These are phyloP conservation scores for Penicillium sclerotigenum DNA, from an alignment of 2,329 filamentous ascomycete genomes.

Conservation along the genomic window DNA sequence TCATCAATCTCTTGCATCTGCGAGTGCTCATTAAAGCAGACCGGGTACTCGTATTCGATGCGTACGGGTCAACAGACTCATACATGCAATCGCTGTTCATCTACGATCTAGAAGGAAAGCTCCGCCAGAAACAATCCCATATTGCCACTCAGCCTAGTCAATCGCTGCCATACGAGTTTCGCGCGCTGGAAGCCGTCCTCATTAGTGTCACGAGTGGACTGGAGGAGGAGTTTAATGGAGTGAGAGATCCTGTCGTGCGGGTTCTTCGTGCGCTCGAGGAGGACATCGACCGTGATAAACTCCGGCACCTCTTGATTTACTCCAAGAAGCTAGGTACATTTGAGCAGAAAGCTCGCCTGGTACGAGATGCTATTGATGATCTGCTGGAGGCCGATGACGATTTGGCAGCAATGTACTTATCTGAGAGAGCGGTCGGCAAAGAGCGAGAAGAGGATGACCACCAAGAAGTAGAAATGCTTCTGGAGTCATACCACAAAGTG, in stretches of 20 bases:
- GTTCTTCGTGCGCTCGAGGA: conserved; percentile 90
- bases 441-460: conserved; percentile 78
- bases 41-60: conserved; percentile 90
- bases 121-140: conserved; percentile 70
- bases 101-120: conserved; percentile 91
- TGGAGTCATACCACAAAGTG: conserved; percentile 97
- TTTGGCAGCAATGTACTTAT: conserved; percentile 89
- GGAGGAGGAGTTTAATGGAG: conserved; percentile 90
- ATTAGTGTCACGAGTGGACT: conserved; percentile 89
- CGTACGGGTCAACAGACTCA: conserved; percentile 89
- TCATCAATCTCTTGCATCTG: conserved; percentile 94
- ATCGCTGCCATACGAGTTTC: conserved; percentile 87
- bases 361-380: conserved; percentile 92
- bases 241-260: conserved; percentile 85
- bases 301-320: conserved; percentile 84
- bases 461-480: conserved; percentile 92
- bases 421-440: conserved; percentile 75
- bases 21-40: conserved; percentile 94
- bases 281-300: conserved; percentile 91
- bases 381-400: conserved; percentile 95
- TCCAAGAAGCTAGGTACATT: conserved; percentile 96
- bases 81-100: conserved; percentile 97
- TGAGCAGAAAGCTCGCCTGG: conserved; percentile 91
- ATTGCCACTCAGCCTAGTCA: conserved; percentile 38
- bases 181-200: conserved; percentile 89